phyloP scores from a whole-genome alignment of 805 yeast genomes.

The Wickerhamomyces bovis region DNA sequence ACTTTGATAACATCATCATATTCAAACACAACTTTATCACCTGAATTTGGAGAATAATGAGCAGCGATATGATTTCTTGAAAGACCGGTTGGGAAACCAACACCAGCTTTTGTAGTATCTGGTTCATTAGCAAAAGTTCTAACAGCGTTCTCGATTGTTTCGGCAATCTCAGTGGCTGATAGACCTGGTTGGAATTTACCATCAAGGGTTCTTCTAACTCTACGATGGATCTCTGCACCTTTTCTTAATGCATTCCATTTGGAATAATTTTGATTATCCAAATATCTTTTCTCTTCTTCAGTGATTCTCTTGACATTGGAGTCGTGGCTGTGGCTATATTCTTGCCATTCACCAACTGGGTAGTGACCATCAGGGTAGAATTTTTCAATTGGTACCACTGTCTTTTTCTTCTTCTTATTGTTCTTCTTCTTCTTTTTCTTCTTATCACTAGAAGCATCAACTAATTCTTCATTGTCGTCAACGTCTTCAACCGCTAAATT shows the following conservation, averaged over 20 bases:
- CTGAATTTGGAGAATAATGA: conserved; percentile 95
- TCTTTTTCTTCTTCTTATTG: conserved; percentile 47
- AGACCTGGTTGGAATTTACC: conserved; percentile 81
- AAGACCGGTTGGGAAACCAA: conserved; percentile 98
- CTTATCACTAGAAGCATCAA: conserved; percentile 21
- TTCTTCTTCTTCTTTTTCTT: conserved; percentile 54
- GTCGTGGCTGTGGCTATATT: conserved; percentile 59
- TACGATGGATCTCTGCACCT: conserved; percentile 93
- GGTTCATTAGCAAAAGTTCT: conserved; percentile 61
- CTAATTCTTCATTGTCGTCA: conserved; percentile 19
- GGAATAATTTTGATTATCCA: conserved; percentile 53
- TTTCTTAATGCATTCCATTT: conserved; percentile 87
- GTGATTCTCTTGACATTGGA: conserved; percentile 71
- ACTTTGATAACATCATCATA: conserved; percentile 95
- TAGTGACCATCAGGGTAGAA: conserved; percentile 65
- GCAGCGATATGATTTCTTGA: conserved; percentile 94
- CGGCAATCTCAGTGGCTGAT: conserved; percentile 86
- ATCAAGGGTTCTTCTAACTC: conserved; percentile 78
- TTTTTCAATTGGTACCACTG: conserved; percentile 56
- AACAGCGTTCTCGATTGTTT: conserved; percentile 79
- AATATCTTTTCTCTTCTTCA: conserved; percentile 77
- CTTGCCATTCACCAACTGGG: conserved; percentile 87
- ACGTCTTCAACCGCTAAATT: conserved; percentile 1
- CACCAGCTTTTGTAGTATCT: conserved; percentile 69
- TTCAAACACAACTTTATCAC: conserved; percentile 74